These are phyloP conservation scores for Quambalaria eucalypti DNA, from an alignment of 1,284 basidiomycete species.

Conservation along the genomic window DNA sequence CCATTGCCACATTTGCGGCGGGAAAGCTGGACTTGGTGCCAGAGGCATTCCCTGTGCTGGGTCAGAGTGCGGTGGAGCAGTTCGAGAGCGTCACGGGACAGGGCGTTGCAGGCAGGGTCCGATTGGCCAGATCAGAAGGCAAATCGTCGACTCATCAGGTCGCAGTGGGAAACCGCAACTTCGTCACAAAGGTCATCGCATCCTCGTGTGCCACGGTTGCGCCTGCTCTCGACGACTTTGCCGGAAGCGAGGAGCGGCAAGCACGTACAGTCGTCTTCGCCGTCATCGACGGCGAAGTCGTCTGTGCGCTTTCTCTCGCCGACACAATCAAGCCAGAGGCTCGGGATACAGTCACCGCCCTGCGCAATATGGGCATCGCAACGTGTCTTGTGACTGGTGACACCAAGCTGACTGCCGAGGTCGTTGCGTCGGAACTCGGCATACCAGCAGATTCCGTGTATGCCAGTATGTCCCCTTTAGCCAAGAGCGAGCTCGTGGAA, in stretches of 20 bases:
- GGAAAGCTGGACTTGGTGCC: background rate
- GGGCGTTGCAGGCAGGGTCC: slow-evolving; percentile 57
- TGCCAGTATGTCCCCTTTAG: slow-evolving; percentile 40
- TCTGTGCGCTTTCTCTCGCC: slow-evolving; percentile 27
- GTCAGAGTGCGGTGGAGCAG: slow-evolving; percentile 13
- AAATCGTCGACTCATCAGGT: slow-evolving; percentile 14
- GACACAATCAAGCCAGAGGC: slow-evolving; percentile 42
- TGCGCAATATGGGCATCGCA: slow-evolving; percentile 34
- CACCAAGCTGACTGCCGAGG: slow-evolving; percentile 27
- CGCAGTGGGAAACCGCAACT: slow-evolving; percentile 28
- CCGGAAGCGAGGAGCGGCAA: slow-evolving; percentile 18
- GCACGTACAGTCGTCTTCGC: slow-evolving; percentile 39
- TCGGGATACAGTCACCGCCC: slow-evolving; percentile 18
- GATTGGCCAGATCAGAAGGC: background rate
- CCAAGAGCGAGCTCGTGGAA: slow-evolving; percentile 51
- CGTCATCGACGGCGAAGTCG: slow-evolving; percentile 28
- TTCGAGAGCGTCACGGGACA: slow-evolving; percentile 85
- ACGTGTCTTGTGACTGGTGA: slow-evolving; percentile 44
- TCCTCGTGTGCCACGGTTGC: background rate
- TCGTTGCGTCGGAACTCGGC: slow-evolving; percentile 30
- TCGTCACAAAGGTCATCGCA: slow-evolving; percentile 11
- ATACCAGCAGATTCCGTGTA: slow-evolving; percentile 30
- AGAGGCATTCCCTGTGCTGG: slow-evolving; percentile 44
- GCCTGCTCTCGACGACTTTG: slow-evolving; percentile 8
- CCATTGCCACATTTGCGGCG: slow-evolving; percentile 66